Percentiles rank a stretch among this genome's conserved stretches.
These are phyloP conservation scores for Vitellaria paradoxa DNA, from an alignment of 179 eudicot genomes.

Conservation along the genomic window DNA sequence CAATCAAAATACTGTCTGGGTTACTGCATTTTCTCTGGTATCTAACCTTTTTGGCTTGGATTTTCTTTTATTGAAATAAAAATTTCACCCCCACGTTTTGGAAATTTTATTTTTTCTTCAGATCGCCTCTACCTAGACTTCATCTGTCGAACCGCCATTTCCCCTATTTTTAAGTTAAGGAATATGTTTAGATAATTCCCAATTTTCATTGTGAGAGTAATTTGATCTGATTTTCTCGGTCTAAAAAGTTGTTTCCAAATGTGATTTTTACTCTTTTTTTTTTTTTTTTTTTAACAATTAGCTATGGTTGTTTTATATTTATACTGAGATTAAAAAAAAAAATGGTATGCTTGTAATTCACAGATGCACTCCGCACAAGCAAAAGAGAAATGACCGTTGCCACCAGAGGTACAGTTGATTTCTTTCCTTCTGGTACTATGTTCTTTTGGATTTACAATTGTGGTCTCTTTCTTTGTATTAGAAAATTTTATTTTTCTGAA, in stretches of 20 bases:
- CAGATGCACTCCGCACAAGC: constrained; percentile 85
- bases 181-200: too few relatives aligned
- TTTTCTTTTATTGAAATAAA: too few relatives aligned
- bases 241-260: background rate
- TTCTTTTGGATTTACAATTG: background rate
- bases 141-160: background rate
- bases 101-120: background rate
- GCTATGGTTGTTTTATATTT: background rate
- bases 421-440: background rate
- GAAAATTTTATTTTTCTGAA: too few relatives aligned
- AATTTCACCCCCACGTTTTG: background rate
- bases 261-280: background rate
- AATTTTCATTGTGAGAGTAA: background rate
- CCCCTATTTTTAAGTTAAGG: background rate
- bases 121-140: background rate
- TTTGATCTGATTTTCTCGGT: background rate
- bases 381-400: constrained; percentile 94
- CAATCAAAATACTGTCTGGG: background rate
- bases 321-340: background rate
- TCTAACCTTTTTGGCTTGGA: background rate
- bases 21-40: background rate
- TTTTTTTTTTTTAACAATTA: background rate
- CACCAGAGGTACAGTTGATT: constrained; percentile 60
- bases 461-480: background rate
- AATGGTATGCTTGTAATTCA: background rate